A percentile compares a stretch with the other conserved stretches of the same genome.
phyloP scores from a whole-genome alignment of 768 basidiomycete genomes.

The Lactifluus hygrophoroides region DNA sequence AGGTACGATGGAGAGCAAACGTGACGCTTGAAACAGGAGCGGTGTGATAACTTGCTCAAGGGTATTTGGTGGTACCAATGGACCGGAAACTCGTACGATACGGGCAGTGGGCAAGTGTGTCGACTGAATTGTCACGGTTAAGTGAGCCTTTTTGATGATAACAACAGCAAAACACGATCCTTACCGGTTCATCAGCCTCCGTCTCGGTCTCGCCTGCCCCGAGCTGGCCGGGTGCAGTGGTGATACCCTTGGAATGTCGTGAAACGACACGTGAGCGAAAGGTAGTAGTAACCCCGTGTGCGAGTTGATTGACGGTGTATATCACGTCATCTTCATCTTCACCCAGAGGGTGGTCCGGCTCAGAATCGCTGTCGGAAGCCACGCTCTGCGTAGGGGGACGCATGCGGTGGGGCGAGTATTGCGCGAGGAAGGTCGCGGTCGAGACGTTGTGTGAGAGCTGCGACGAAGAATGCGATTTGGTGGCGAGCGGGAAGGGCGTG shows the following conservation, averaged over 20 bases:
- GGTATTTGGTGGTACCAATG: slow-evolving; percentile 40
- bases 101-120: slow-evolving; percentile 64
- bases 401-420: slow-evolving; percentile 9
- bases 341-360: slow-evolving; percentile 5
- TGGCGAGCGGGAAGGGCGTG: slow-evolving; percentile 3
- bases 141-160: too few species aligned
- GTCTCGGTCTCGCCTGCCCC: slow-evolving; percentile 77
- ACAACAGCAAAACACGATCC: slow-evolving; percentile 25
- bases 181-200: slow-evolving; percentile 67
- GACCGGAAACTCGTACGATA: slow-evolving; percentile 41
- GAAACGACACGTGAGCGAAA: slow-evolving; percentile 18
- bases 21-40: slow-evolving; percentile 60
- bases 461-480: slow-evolving; percentile 19
- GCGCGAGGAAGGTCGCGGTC: slow-evolving; percentile 11
- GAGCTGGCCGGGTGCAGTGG: slow-evolving; percentile 48
- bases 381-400: not conserved
- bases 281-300: not conserved
- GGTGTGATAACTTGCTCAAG: slow-evolving; percentile 42
- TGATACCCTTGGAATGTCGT: slow-evolving; percentile 33
- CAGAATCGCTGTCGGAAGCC: slow-evolving; percentile 13
- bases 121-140: too few species aligned
- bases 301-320: slow-evolving; percentile 13
- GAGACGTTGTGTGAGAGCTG: slow-evolving; percentile 13
- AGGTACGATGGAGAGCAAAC: slow-evolving; percentile 65
- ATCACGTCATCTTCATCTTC: slow-evolving; percentile 13